Evolutionary conservation across 1,284 basidiomycete species (phyloP), one percentile per base, ranked within the genome.

Genomic region (Stereum hirsutum): DNA sequence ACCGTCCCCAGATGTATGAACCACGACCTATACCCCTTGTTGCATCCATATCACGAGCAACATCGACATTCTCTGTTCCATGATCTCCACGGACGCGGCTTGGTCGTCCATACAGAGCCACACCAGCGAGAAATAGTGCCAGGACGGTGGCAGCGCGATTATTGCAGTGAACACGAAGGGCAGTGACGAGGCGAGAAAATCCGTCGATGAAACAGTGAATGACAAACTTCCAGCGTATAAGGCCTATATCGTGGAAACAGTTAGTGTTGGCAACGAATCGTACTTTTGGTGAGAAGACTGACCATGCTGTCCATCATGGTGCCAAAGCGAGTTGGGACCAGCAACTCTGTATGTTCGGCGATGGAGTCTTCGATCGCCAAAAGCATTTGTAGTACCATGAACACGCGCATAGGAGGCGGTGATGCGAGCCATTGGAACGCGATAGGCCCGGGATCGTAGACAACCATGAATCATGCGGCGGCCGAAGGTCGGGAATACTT

Each of bases 191-290:
- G 0, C 54, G 42, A 0, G 59, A 57, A 25, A 53, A 54, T 2
- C 65, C 61, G 52, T 68, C 64, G 15, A 66, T 55, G 39, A 65
- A 60, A 10, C 48, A 57, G 51, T 68, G 64, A 8, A 63, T 58
- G 7, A 66, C 57, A 27, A 65, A 57, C 37, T 59, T 59, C 52
- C 52, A 66, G 7, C 54, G 49, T 31, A 64, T 63, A 12, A 62
- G 48, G 19, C 47, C 49, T 53, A 25, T 14, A 23, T n/a, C 2
- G 6, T 15, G 11, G 14, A 3, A 14, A n/a, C 20, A 34, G 10
- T 20, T 24, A 17, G 14, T 35, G 21, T 36, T 15, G 15, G 12
- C 32, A 21, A 31, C 32, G 10, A 33, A 26, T 21, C 6, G n/a
- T 41, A 15, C 11, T 6, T 14, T 39, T 50, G 40, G n/a, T n/a